Conservation (phyloP, 148 eudicot genomes). For the Chenopodium album region DNA sequence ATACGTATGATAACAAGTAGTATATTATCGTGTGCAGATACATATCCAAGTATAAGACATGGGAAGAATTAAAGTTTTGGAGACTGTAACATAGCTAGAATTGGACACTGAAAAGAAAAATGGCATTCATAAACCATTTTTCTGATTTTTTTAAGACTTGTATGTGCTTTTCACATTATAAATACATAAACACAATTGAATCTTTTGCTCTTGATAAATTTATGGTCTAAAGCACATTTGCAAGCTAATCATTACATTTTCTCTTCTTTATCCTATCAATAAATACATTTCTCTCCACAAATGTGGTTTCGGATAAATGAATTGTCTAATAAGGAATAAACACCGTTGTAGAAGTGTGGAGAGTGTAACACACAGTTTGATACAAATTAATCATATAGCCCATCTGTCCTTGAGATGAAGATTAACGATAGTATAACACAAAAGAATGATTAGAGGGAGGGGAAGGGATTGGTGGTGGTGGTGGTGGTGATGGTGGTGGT, state of each 20-base stretch:
- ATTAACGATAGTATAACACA: no score
- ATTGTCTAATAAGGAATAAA: background rate
- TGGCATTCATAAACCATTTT: background rate
- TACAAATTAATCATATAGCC: no score
- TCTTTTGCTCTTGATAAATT: no score
- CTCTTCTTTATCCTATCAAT: no score
- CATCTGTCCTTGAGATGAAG: no score
- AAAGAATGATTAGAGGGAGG: no score
- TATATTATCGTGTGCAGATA: background rate
- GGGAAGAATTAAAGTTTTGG: background rate
- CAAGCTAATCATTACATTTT: no score
- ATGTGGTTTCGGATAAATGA: background rate
- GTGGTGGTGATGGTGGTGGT: no score
- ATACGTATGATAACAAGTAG: background rate
- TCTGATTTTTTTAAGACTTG: background rate
- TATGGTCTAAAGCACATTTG: background rate
- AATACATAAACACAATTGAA: background rate
- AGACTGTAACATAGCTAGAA: background rate
- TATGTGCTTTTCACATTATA: background rate
- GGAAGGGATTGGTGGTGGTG: no score
- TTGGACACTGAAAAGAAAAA: background rate
- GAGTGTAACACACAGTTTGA: background rate
- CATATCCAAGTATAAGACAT: background rate
- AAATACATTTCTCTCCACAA: no score
- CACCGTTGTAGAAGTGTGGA: background rate